Conservation (phyloP, 1,284 basidiomycete species). For the Malassezia pachydermatis region DNA sequence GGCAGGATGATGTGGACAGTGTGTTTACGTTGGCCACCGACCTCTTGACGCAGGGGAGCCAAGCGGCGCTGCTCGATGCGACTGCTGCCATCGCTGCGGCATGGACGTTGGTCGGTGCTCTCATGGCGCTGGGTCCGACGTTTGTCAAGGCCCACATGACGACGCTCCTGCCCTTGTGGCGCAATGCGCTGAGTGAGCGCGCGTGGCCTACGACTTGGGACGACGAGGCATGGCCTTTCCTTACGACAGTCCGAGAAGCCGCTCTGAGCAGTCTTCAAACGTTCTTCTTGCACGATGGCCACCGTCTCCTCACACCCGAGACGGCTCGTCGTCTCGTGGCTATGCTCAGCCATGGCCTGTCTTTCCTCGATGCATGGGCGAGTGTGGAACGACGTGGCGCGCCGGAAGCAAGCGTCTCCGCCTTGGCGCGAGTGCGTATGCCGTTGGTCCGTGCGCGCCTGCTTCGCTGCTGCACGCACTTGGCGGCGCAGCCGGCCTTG, state of each 20-base stretch:
- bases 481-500: slow-evolving; percentile 68
- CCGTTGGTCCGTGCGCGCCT: slow-evolving; percentile 67
- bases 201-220: slow-evolving; percentile 60
- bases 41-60: slow-evolving; percentile 80
- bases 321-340: slow-evolving; percentile 77
- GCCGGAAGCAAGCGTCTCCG: slow-evolving; percentile 8
- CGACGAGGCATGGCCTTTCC: slow-evolving; percentile 74
- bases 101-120: slow-evolving; percentile 79
- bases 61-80: slow-evolving; percentile 66
- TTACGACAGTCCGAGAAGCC: slow-evolving; percentile 80
- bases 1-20: slow-evolving; percentile 81
- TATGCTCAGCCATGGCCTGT: slow-evolving; percentile 76
- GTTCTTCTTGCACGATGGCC: slow-evolving; percentile 63
- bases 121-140: slow-evolving; percentile 85
- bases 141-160: slow-evolving; percentile 85
- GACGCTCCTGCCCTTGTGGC: slow-evolving; percentile 85
- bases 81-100: slow-evolving; percentile 82
- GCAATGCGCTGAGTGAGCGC: slow-evolving; percentile 89
- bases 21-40: slow-evolving; percentile 82
- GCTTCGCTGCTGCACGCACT: slow-evolving; percentile 74
- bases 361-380: slow-evolving; percentile 63
- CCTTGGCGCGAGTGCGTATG: slow-evolving; percentile 25
- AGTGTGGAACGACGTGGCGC: slow-evolving; percentile 40
- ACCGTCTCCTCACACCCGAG: slow-evolving; percentile 70
- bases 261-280: slow-evolving; percentile 77